Evolutionary conservation across 371 early-diverging fungal species (phyloP), one percentile per base, ranked within the genome.

Genomic region (Aphelidium insulamus): DNA sequence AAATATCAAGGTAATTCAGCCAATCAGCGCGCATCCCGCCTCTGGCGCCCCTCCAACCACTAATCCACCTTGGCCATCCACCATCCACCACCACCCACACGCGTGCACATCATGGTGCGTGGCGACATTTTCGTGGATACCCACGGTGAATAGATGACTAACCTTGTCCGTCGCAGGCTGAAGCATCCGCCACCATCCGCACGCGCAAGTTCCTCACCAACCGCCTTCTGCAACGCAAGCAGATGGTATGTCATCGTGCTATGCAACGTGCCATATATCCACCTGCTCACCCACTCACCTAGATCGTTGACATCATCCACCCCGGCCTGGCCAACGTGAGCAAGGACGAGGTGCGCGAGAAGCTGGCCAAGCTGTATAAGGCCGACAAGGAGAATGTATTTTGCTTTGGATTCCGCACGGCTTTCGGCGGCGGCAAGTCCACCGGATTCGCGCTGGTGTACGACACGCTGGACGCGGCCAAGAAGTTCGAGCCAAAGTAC

Each of bases 401-500:
- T 58, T 77, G 72, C 48, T 95, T 92, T 58, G 94, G 94, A 39
- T 75, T 91, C 75, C 73, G 77, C 52, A 90, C 90, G 47, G 66
- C 59, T 45, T 95, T 88, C 62, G 97, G 97, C 77, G 97, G 97
- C 47, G 92, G 92, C 62, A 79, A 82, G 67, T 74, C 85, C 40
- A 88, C 90, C 48, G 94, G 97, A 39, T 95, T 94, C 52, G 94
- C 79, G 35, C 62, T 94, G 47, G 77, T 95, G 65, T 95, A 95
- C 77, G 95, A 95, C 65, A 62, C 69, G 40, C 52, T 86, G 49
- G 92, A 91, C 40, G 57, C 86, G 33, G 75, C 80, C 52, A 88
- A 87, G 81, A 88, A 87, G 69, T 83, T 94, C 55, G 97, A 95
- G 66, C 97, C 97, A 59, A 92, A 86, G 69, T 79, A 77, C 77